phyloP scores from a whole-genome alignment of 1,139 yeast species.

The Kurtzmaniella quercitrusa region DNA sequence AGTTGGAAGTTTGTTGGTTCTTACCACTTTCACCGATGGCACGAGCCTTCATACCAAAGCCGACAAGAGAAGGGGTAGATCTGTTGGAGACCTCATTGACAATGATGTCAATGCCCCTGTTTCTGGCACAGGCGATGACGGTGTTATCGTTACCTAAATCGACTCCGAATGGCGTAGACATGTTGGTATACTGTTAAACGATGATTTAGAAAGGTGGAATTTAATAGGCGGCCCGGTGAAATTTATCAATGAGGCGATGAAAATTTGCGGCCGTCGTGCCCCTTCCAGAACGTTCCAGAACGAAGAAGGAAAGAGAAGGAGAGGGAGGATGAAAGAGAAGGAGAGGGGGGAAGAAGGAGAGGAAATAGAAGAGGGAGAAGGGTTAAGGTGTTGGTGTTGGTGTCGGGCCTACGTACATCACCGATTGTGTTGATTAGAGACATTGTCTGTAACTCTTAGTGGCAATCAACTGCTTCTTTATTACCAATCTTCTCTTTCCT shows the following conservation, averaged over 20 bases:
- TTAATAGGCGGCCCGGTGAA: background rate
- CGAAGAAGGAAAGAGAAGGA: background rate
- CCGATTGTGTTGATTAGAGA: no score
- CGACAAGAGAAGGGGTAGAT: slow-evolving; percentile 91
- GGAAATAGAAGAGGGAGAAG: background rate
- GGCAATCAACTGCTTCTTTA: no score
- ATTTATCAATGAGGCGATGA: background rate
- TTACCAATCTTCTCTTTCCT: no score
- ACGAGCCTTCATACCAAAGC: slow-evolving; percentile 87
- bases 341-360: background rate
- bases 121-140: slow-evolving; percentile 95
- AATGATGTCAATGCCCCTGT: slow-evolving; percentile 96
- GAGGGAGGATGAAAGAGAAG: background rate
- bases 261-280: slow-evolving; percentile 8
- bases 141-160: slow-evolving; percentile 96
- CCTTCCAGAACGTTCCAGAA: slow-evolving; percentile 11
- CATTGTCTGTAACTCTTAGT: no score
- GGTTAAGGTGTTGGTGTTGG: no score
- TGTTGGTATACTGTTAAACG: slow-evolving; percentile 14
- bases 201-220: background rate
- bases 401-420: no score
- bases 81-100: slow-evolving; percentile 99
- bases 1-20: slow-evolving; percentile 92
- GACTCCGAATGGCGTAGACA: slow-evolving; percentile 89
- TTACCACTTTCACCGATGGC: slow-evolving; percentile 93